These are phyloP conservation scores for Acacia concinna DNA, from an alignment of 331 rosid genomes.

Conservation along the genomic window DNA sequence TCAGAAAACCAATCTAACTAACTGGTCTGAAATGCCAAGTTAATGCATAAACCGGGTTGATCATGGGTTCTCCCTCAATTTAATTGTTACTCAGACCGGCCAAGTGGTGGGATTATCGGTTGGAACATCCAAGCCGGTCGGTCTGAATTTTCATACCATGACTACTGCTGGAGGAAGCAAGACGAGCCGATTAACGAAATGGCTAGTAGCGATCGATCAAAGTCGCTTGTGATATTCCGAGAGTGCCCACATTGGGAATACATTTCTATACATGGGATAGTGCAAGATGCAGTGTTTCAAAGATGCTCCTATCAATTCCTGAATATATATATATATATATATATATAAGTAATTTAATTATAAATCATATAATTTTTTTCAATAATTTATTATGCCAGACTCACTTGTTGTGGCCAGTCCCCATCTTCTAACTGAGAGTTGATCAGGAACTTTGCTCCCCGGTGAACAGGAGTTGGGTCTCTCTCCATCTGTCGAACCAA, in stretches of 20 bases:
- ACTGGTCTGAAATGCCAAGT: too few relatives aligned
- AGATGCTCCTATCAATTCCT: background rate
- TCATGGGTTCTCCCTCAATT: too few relatives aligned
- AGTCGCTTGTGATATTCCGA: background rate
- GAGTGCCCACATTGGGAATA: background rate
- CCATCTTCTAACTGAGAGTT: background rate
- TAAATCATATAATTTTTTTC: too few relatives aligned
- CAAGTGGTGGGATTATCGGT: too few relatives aligned
- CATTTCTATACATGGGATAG: background rate
- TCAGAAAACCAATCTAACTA: too few relatives aligned
- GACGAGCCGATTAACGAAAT: background rate
- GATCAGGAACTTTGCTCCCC: background rate
- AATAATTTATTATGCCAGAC: background rate
- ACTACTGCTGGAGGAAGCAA: too few relatives aligned
- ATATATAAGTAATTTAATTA: background rate
- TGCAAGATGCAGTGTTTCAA: background rate
- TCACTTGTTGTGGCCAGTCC: constrained; percentile 8
- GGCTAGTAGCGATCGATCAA: background rate
- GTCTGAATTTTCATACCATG: too few relatives aligned
- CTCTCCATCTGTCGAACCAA: background rate
- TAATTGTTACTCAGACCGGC: too few relatives aligned
- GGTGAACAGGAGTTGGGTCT: background rate
- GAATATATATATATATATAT: background rate
- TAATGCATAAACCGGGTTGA: too few relatives aligned
- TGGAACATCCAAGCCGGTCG: too few relatives aligned